Conservation (phyloP, 805 yeast species). For the Wickerhamiella musiphila region DNA sequence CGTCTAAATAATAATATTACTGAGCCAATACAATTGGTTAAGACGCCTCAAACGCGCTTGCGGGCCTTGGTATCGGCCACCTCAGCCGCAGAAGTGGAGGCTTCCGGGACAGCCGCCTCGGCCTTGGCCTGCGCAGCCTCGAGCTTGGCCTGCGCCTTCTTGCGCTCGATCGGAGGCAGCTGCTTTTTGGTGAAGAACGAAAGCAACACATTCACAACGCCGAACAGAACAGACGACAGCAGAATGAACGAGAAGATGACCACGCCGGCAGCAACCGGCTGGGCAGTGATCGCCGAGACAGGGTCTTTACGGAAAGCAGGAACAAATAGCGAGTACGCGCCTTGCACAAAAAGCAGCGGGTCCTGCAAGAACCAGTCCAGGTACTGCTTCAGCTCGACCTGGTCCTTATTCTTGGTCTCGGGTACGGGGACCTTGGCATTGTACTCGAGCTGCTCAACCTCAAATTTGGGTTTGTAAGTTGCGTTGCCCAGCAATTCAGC, state of each 20-base stretch:
- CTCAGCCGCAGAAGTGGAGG: background rate
- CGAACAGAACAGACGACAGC: slow-evolving; percentile 15
- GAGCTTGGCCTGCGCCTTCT: background rate
- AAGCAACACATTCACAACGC: slow-evolving; percentile 14
- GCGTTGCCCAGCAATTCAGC: slow-evolving; percentile 71
- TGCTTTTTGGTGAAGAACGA: slow-evolving; percentile 7
- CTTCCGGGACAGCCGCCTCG: background rate
- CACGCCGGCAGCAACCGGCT: slow-evolving; percentile 22
- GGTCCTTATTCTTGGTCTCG: slow-evolving; percentile 7
- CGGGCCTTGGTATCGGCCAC: background rate
- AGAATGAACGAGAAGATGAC: slow-evolving; percentile 15
- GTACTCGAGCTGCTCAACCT: slow-evolving; percentile 19
- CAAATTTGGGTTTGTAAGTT: slow-evolving; percentile 35
- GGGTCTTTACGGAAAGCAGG: slow-evolving; percentile 18
- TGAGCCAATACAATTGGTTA: no score
- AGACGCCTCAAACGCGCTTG: no score
- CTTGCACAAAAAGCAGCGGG: slow-evolving; percentile 20
- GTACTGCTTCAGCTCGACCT: slow-evolving; percentile 8
- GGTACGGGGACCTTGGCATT: slow-evolving; percentile 15
- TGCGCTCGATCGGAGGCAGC: slow-evolving; percentile 5
- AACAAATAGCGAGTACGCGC: slow-evolving; percentile 18
- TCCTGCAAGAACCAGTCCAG: slow-evolving; percentile 19
- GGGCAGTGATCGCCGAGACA: slow-evolving; percentile 18
- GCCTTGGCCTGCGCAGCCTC: background rate
- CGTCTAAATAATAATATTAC: no score